Evolutionary conservation across 2,329 filamentous ascomycete genomes (phyloP), one percentile per base, ranked within the genome.

Genomic region (Claviceps capensis): DNA sequence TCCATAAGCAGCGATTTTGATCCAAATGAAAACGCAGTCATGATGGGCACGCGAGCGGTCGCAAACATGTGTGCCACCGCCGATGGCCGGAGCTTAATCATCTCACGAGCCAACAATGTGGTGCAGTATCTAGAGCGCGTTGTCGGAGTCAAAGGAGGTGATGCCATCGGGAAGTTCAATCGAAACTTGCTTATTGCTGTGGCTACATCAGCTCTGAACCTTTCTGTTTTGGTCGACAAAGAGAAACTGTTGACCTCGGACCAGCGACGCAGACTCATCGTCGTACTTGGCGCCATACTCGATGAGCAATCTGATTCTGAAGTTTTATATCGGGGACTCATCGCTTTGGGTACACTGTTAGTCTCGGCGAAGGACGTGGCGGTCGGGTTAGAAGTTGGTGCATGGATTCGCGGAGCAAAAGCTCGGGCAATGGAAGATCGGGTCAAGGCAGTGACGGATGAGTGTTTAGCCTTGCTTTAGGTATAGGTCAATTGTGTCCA

Each of bases 171-270:
- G 56, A 58, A 68, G 13, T 69, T 67, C 49, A 93, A 94, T 64
- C 81, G 86, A 50, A 95, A 95, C 59, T 72, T 97, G 11, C 79
- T 85, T 49, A 83, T 95, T 52, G 91, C 93, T 0, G 73, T 88
- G 17, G 82, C 87, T 1, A 95, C 93, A 0, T 75, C 88, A 0
- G 83, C 85, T 54, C 83, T 97, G 63, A 97, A 98, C 68, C 85
- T 86, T 57, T 76, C 88, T 0, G 88, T 95, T 1, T 75, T 90
- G 11, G 76, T 87, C 8, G 57, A 69, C 34, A 69, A 70, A 49
- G 67, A 74, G 57, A 73, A 66, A 55, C 67, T 68, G 53, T 65
- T 65, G 52, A 61, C 53, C 36, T 63, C 54, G 37, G 65, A 60
- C 48, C 63, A 63, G 37, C 63, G 64, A 17, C 63, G 65, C 17